Conservation (phyloP, 192 early-diverging fungal species). For the Entophlyctis luteolus region DNA sequence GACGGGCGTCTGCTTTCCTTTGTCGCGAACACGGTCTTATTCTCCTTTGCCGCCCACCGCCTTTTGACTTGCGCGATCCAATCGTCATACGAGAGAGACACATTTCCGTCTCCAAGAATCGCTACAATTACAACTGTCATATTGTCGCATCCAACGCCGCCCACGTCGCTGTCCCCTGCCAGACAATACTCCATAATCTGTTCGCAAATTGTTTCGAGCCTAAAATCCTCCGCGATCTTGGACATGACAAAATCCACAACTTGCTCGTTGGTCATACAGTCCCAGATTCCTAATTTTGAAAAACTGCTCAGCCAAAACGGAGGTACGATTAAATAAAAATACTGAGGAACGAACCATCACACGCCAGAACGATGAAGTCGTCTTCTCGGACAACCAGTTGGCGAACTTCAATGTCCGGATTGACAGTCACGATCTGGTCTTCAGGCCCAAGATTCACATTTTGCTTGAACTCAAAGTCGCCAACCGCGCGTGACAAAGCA, state of each 20-base stretch:
- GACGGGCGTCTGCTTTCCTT: too few species aligned
- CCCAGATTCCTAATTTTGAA: slow-evolving; percentile 77
- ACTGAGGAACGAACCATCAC: slow-evolving; percentile 67
- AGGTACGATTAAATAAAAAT: not conserved
- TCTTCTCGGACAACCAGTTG: slow-evolving; percentile 54
- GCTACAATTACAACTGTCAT: slow-evolving; percentile 93
- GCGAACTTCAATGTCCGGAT: slow-evolving; percentile 74
- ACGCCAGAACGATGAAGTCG: slow-evolving; percentile 92
- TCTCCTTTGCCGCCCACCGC: not conserved
- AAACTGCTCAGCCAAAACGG: too few species aligned
- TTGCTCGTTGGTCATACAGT: slow-evolving; percentile 86
- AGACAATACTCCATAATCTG: slow-evolving; percentile 86
- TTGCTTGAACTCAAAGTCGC: slow-evolving; percentile 98
- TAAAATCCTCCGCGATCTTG: slow-evolving; percentile 57
- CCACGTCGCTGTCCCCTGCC: slow-evolving; percentile 79
- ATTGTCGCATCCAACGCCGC: slow-evolving; percentile 93
- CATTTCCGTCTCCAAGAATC: slow-evolving; percentile 51
- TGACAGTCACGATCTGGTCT: slow-evolving; percentile 86
- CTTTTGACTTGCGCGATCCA: not conserved
- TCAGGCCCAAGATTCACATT: slow-evolving; percentile 70
- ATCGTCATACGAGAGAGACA: not conserved
- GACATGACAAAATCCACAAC: slow-evolving; percentile 77
- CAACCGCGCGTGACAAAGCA: slow-evolving; percentile 93
- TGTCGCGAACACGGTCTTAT: not conserved
- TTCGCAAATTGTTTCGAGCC: slow-evolving; percentile 73